phyloP scores from a whole-genome alignment of 768 basidiomycete genomes.

The Mycena indigotica region DNA sequence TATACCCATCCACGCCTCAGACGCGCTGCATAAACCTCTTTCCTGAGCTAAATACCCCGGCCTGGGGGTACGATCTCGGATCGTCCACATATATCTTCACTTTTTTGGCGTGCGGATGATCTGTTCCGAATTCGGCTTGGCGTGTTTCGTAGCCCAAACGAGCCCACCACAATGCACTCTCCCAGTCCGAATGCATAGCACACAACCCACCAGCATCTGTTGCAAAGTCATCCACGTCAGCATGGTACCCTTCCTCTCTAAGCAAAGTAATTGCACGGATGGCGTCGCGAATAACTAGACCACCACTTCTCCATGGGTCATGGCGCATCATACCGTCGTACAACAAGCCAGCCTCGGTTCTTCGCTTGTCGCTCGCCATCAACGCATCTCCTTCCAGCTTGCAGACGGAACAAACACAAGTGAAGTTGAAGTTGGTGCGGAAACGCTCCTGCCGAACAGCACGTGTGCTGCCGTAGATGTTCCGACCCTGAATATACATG shows the following conservation, averaged over 20 bases:
- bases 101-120: constrained; percentile 16
- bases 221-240: constrained; percentile 26
- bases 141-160: constrained; percentile 19
- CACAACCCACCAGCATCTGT: constrained; percentile 23
- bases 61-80: constrained; percentile 8
- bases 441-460: constrained; percentile 13
- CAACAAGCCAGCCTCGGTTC: constrained; percentile 17
- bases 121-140: constrained; percentile 25
- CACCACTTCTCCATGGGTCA: constrained; percentile 1
- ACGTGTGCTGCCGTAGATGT: constrained; percentile 25
- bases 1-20: no score
- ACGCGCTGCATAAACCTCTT: constrained; percentile 6
- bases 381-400: constrained; percentile 6
- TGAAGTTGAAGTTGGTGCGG: constrained; percentile 15
- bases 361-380: constrained; percentile 20
- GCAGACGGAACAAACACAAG: constrained; percentile 23
- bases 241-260: constrained; percentile 22
- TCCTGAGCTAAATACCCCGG: constrained; percentile 5
- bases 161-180: constrained; percentile 28
- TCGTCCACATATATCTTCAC: constrained; percentile 6
- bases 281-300: constrained; percentile 4
- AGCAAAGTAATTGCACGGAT: constrained; percentile 9
- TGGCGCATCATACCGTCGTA: constrained; percentile 16
- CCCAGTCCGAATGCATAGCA: constrained; percentile 27
- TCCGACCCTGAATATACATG: constrained; percentile 21